These are phyloP conservation scores for Euptelea pleiosperma DNA, from an alignment of 164 flowering plant species.

Conservation along the genomic window DNA sequence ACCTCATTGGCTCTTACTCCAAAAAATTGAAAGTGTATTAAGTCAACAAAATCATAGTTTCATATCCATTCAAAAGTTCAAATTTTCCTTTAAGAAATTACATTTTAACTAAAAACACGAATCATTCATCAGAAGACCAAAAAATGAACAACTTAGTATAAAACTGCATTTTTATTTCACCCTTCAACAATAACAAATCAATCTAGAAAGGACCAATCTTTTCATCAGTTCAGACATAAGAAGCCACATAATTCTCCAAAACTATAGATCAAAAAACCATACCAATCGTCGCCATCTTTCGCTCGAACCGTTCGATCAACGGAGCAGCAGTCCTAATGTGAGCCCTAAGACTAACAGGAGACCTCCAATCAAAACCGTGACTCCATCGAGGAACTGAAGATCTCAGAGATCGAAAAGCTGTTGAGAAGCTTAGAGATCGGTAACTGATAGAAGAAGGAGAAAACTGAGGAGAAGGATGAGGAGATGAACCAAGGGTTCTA, in stretches of 20 bases:
- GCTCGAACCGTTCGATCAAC: slow-evolving; percentile 44
- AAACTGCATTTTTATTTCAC: neutral
- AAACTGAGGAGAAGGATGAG: slow-evolving; percentile 15
- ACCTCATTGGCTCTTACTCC: neutral
- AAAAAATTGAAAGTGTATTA: neutral
- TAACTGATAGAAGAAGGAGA: neutral
- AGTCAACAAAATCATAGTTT: neutral
- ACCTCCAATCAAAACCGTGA: slow-evolving; percentile 57
- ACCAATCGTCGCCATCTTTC: slow-evolving; percentile 55
- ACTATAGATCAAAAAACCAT: neutral
- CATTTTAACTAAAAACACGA: neutral
- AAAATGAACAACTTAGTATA: neutral
- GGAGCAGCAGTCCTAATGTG: slow-evolving; percentile 59
- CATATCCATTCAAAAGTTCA: neutral
- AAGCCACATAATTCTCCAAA: neutral
- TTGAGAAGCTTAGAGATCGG: slow-evolving; percentile 4
- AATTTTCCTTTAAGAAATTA: neutral
- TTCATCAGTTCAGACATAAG: neutral
- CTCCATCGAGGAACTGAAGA: slow-evolving; percentile 34
- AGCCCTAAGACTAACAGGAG: slow-evolving; percentile 55
- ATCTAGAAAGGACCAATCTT: neutral
- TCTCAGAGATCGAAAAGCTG: slow-evolving; percentile 29
- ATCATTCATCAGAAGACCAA: neutral
- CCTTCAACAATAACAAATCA: neutral
- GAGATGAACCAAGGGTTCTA: slow-evolving; percentile 10